Conservation (phyloP, 2,329 filamentous ascomycete genomes). For the Apiospora aurea region DNA sequence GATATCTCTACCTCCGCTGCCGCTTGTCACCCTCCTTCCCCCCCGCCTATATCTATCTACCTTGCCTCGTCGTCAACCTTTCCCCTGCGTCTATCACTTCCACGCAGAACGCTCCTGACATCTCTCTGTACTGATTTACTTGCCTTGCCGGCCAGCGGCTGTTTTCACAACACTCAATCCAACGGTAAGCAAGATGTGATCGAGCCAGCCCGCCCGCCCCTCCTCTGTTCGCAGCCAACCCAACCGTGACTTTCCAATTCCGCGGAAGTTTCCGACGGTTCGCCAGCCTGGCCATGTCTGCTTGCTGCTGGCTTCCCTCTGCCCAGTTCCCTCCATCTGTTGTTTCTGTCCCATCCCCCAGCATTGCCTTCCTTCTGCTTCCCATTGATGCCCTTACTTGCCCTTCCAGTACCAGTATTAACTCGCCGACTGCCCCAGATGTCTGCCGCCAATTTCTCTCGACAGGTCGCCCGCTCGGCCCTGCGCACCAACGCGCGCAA, state of each 20-base stretch:
- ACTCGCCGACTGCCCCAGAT: slow-evolving; percentile 42
- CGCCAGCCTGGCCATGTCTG: not conserved
- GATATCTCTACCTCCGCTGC: not conserved
- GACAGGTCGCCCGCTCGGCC: slow-evolving; percentile 64
- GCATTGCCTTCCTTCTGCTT: not conserved
- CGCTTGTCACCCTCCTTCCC: slow-evolving; percentile 2
- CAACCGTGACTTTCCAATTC: not conserved
- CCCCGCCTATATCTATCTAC: not conserved
- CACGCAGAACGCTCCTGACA: not conserved
- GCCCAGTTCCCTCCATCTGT: not conserved
- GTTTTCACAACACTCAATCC: not conserved
- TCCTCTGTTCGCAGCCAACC: not conserved
- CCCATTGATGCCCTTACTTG: not conserved
- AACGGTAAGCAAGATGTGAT: not conserved
- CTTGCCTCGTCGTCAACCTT: not conserved
- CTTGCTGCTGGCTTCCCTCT: not conserved
- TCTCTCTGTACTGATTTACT: not conserved
- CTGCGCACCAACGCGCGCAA: slow-evolving; percentile 66
- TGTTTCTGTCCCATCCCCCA: not conserved
- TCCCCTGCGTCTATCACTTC: not conserved
- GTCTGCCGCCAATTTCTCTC: slow-evolving; percentile 53
- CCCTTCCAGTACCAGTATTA: not conserved
- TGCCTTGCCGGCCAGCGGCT: not conserved
- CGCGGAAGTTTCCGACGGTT: not conserved
- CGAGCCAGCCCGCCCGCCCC: not conserved